Percentiles rank a stretch among this genome's conserved stretches.
Evolutionary conservation across 2,329 filamentous ascomycete genomes (phyloP).

Genomic region (Teratosphaeria zuluensis): DNA sequence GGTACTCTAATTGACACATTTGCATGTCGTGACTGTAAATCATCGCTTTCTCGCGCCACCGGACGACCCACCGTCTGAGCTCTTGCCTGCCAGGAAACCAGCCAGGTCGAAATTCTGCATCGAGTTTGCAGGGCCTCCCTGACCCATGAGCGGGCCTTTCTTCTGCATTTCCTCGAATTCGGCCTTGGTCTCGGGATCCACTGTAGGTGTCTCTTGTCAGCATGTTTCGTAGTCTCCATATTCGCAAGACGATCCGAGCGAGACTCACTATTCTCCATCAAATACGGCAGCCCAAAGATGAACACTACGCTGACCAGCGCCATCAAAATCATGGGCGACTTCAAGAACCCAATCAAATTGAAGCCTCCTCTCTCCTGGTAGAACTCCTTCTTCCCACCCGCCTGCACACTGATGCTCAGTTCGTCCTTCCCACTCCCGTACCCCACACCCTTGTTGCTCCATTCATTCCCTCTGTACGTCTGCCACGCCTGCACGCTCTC

Average conservation of each 20-base stretch:
- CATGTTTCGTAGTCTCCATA: not conserved
- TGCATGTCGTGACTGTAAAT: not conserved
- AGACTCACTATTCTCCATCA: slow-evolving; percentile 85
- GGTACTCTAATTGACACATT: not conserved
- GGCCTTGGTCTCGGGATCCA: slow-evolving; percentile 91
- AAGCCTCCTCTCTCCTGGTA: slow-evolving; percentile 65
- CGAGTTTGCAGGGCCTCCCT: slow-evolving; percentile 37
- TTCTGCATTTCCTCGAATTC: slow-evolving; percentile 90
- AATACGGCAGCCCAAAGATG: slow-evolving; percentile 86
- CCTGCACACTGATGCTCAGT: slow-evolving; percentile 51
- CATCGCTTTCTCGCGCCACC: slow-evolving; percentile 12
- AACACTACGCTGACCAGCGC: slow-evolving; percentile 71
- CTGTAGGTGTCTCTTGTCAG: slow-evolving; percentile 36
- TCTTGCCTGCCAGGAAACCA: slow-evolving; percentile 55
- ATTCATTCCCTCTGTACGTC: slow-evolving; percentile 81
- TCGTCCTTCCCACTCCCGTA: slow-evolving; percentile 34
- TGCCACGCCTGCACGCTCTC: slow-evolving; percentile 60
- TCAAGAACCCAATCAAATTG: slow-evolving; percentile 62
- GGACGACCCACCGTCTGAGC: slow-evolving; percentile 26
- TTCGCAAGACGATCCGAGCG: not conserved
- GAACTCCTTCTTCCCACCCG: slow-evolving; percentile 58
- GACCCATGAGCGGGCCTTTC: slow-evolving; percentile 49
- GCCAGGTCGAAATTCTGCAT: slow-evolving; percentile 59
- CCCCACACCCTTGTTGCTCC: slow-evolving; percentile 71
- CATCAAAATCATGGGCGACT: slow-evolving; percentile 95